Percentiles rank a stretch among this genome's conserved stretches.
Conservation (phyloP, 306 rosid genomes). For the Arachis hypogaea region DNA sequence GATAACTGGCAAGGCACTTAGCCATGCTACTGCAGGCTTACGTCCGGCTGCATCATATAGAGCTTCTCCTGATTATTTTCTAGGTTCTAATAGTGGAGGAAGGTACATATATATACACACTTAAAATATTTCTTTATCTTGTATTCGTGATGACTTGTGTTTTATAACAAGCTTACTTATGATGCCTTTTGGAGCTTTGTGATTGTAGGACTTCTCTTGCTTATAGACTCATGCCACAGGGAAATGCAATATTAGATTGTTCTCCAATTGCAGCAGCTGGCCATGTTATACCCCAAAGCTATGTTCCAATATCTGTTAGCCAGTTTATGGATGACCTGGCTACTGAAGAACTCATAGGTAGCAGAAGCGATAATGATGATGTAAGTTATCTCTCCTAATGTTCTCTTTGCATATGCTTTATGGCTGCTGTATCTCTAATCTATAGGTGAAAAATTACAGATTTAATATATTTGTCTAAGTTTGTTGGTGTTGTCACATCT, state of each 20-base stretch:
- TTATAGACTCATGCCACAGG: constrained; percentile 96
- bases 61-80: constrained; percentile 65
- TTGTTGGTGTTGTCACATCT: constrained; percentile 31
- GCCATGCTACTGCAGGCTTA: constrained; percentile 92
- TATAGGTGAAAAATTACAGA: constrained; percentile 11
- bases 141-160: constrained; percentile 20
- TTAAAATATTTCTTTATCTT: constrained; percentile 8
- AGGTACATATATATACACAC: constrained; percentile 51
- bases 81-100: constrained; percentile 64
- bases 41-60: constrained; percentile 85
- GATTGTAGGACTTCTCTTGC: constrained; percentile 92
- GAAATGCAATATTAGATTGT: constrained; percentile 88
- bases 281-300: constrained; percentile 88
- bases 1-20: constrained; percentile 91
- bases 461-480: constrained; percentile 24
- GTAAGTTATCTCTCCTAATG: constrained; percentile 58
- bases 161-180: constrained; percentile 44
- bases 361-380: constrained; percentile 60
- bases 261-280: constrained; percentile 96
- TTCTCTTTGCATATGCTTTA: constrained; percentile 22
- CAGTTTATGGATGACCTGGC: constrained; percentile 99
- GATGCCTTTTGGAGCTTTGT: constrained; percentile 44
- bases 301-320: constrained; percentile 93
- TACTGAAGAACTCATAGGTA: constrained; percentile 79
- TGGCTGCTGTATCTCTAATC: constrained; percentile 14